Evolutionary conservation across 2,329 filamentous ascomycete species (phyloP).

Genomic region (Colletotrichum noveboracense): DNA sequence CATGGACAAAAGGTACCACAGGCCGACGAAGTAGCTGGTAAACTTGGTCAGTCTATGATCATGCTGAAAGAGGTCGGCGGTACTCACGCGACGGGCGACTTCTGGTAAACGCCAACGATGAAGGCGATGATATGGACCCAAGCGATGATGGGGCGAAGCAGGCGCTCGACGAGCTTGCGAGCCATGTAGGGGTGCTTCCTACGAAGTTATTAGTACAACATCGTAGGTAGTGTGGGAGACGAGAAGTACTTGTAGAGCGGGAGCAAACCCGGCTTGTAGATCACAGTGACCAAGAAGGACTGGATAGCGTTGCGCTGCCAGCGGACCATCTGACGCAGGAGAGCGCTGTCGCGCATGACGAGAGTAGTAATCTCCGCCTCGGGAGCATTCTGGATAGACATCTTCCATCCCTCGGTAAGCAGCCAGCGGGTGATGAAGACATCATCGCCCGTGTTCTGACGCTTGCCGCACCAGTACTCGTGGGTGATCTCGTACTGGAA

Average conservation of each 20-base stretch:
- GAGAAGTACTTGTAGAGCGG: not conserved
- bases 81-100: slow-evolving; percentile 2
- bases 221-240: accelerated
- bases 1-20: slow-evolving; percentile 14
- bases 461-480: slow-evolving; percentile 26
- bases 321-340: slow-evolving; percentile 27
- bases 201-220: not conserved
- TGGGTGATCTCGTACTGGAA: slow-evolving; percentile 27
- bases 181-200: slow-evolving; percentile 19
- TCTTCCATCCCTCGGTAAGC: slow-evolving; percentile 27
- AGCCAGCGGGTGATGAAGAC: slow-evolving; percentile 32
- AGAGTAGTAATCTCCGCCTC: slow-evolving; percentile 28
- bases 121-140: slow-evolving; percentile 11
- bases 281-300: not conserved
- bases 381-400: slow-evolving; percentile 28
- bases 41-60: not conserved
- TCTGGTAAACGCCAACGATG: not conserved
- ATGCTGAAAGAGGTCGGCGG: accelerated
- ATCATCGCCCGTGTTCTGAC: slow-evolving; percentile 30
- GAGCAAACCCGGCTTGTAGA: slow-evolving; percentile 1
- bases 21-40: not conserved
- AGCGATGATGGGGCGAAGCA: slow-evolving; percentile 1
- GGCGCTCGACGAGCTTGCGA: slow-evolving; percentile 19
- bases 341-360: slow-evolving; percentile 21
- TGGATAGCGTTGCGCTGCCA: slow-evolving; percentile 28